Evolutionary conservation across 2,329 filamentous ascomycete species (phyloP).

Genomic region (Aureobasidium sp.): DNA sequence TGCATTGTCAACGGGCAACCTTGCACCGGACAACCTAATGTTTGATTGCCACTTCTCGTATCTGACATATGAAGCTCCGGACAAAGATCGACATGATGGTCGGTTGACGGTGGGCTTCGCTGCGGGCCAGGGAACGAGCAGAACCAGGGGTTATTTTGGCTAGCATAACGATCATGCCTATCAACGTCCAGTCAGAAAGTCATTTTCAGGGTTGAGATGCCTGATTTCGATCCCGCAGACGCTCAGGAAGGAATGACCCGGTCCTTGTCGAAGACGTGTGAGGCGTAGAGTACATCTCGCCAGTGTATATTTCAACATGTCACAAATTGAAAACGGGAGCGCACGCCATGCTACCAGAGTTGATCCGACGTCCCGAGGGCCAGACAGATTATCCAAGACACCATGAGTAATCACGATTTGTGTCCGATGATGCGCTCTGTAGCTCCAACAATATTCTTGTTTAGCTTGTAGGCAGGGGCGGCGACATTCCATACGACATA

Average conservation of each 20-base stretch:
- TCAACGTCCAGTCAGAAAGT: background rate
- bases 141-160: background rate
- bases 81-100: background rate
- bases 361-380: background rate
- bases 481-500: background rate
- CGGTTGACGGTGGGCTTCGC: background rate
- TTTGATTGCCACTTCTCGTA: background rate
- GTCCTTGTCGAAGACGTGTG: background rate
- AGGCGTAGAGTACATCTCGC: background rate
- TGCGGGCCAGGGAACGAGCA: background rate
- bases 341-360: background rate
- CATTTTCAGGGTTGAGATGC: background rate
- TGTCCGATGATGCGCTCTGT: background rate
- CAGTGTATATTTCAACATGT: slow-evolving; percentile 1
- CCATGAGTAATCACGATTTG: background rate
- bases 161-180: background rate
- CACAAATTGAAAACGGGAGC: background rate
- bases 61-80: background rate
- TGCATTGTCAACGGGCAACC: background rate
- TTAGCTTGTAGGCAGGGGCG: background rate
- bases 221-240: background rate
- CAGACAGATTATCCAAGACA: background rate
- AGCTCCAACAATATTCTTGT: background rate
- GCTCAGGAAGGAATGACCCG: background rate
- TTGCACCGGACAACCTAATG: background rate